Evolutionary conservation across 2,329 filamentous ascomycete species (phyloP).

Genomic region (Metarhizium humberi): DNA sequence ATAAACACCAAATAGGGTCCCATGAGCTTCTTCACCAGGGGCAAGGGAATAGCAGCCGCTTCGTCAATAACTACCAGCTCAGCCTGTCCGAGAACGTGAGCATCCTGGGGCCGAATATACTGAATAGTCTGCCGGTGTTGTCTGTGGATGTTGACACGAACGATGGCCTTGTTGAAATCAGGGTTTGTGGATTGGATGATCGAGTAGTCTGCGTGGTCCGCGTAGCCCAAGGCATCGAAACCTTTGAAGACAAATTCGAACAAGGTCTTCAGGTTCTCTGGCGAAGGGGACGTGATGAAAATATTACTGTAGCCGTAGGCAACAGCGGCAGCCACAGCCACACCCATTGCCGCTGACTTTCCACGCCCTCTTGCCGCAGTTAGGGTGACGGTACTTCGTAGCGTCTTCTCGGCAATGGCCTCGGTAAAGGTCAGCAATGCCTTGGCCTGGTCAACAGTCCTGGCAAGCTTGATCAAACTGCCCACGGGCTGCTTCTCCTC

Average conservation of each 20-base stretch:
- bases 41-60: constrained; percentile 89
- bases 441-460: constrained; percentile 92
- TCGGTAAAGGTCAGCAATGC: constrained; percentile 95
- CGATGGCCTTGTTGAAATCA: constrained; percentile 98
- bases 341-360: constrained; percentile 91
- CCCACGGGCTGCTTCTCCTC: constrained; percentile 81
- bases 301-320: constrained; percentile 98
- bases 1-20: constrained; percentile 97
- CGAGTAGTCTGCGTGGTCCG: constrained; percentile 93
- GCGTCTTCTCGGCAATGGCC: constrained; percentile 89
- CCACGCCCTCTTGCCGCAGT: constrained; percentile 91
- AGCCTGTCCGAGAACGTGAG: constrained; percentile 88
- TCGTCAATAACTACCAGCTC: constrained; percentile 96
- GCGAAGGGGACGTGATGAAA: constrained; percentile 95
- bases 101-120: constrained; percentile 94
- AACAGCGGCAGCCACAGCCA: constrained; percentile 87
- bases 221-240: constrained; percentile 87
- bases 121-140: constrained; percentile 97
- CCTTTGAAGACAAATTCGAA: constrained; percentile 99
- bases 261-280: constrained; percentile 95
- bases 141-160: constrained; percentile 89
- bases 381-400: constrained; percentile 85
- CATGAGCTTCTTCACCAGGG: constrained; percentile 86
- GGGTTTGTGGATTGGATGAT: constrained; percentile 98
- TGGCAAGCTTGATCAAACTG: constrained; percentile 72